These are phyloP conservation scores for Cupressus sempervirens DNA, from an alignment of 75 land plant genomes.

Conservation along the genomic window DNA sequence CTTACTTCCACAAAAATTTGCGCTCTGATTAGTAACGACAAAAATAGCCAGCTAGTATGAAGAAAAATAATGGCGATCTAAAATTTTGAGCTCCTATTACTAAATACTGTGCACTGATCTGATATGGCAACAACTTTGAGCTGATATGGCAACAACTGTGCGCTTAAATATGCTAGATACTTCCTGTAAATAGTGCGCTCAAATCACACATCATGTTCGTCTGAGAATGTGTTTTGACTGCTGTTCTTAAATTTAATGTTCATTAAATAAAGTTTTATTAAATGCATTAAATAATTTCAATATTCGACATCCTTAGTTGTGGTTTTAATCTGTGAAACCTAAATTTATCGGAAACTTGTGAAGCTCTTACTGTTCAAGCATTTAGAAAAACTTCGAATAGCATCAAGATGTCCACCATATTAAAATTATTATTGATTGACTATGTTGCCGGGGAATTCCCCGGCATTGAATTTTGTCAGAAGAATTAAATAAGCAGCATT, in stretches of 20 bases:
- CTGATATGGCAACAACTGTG: neutral
- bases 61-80: neutral
- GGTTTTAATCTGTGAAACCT: neutral
- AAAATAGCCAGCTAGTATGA: neutral
- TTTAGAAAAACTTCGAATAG: neutral
- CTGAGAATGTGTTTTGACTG: neutral
- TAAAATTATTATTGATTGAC: neutral
- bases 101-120: neutral
- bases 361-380: neutral
- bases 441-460: neutral
- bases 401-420: neutral
- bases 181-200: neutral
- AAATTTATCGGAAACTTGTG: neutral
- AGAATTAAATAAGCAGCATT: neutral
- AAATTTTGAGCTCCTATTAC: neutral
- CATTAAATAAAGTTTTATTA: neutral
- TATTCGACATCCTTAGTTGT: neutral
- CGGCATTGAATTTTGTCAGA: conserved; percentile 1
- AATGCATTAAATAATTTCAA: neutral
- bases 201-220: neutral
- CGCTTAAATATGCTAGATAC: neutral
- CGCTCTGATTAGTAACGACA: neutral
- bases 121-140: neutral
- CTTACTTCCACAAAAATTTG: neutral
- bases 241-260: neutral